A percentile compares a stretch with the other conserved stretches of the same genome.
These are phyloP conservation scores for Penicillium coprophilum DNA, from an alignment of 495 filamentous ascomycete genomes.

Conservation along the genomic window DNA sequence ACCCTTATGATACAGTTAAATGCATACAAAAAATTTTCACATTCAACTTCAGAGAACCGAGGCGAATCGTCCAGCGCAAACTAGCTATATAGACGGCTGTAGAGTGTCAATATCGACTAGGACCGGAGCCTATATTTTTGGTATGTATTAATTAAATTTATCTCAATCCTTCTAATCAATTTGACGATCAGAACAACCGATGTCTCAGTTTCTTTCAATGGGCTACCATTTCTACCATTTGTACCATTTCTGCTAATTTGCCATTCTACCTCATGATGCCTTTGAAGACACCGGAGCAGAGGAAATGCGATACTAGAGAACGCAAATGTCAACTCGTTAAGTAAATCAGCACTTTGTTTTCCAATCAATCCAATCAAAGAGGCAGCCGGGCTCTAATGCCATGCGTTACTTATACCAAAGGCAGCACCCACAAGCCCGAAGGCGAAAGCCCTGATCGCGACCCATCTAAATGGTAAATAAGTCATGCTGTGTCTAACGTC, in stretches of 20 bases:
- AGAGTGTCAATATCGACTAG: neutral
- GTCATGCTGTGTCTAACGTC: slow-evolving; percentile 53
- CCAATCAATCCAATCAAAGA: slow-evolving; percentile 62
- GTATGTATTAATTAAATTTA: neutral
- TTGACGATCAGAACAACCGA: slow-evolving; percentile 36
- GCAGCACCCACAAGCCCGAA: slow-evolving; percentile 66
- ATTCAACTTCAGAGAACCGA: neutral
- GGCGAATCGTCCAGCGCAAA: neutral
- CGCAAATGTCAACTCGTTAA: slow-evolving; percentile 58
- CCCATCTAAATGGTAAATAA: slow-evolving; percentile 62
- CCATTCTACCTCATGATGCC: slow-evolving; percentile 32
- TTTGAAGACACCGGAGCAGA: slow-evolving; percentile 26
- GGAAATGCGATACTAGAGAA: slow-evolving; percentile 28
- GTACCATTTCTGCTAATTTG: no score
- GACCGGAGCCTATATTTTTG: neutral
- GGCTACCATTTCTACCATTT: slow-evolving; percentile 49
- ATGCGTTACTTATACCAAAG: slow-evolving; percentile 68
- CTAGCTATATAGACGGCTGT: neutral
- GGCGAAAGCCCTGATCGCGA: slow-evolving; percentile 60
- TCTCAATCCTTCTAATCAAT: neutral
- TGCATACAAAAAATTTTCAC: neutral
- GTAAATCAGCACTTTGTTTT: slow-evolving; percentile 60
- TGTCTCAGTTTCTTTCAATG: slow-evolving; percentile 51
- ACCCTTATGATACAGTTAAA: neutral
- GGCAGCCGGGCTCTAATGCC: slow-evolving; percentile 66